Evolutionary conservation across 208 protist genomes (phyloP).

Genomic region (Leishmania guyanensis): DNA sequence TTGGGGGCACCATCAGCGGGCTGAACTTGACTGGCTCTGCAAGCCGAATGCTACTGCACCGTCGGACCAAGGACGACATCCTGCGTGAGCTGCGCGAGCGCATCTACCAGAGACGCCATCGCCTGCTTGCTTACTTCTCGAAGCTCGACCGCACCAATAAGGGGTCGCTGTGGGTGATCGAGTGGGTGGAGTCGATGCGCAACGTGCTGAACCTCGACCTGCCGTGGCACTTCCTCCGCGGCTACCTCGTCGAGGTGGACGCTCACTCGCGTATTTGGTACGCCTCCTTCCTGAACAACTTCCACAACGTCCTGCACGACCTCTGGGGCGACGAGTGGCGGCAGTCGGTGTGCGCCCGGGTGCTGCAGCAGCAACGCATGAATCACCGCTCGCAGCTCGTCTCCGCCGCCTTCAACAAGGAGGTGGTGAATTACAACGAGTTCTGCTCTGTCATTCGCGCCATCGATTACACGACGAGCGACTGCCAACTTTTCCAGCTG

Average conservation of each 20-base stretch:
- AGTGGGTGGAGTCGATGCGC: slow-evolving; percentile 90
- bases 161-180: slow-evolving; percentile 90
- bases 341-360: slow-evolving; percentile 52
- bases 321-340: slow-evolving; percentile 78
- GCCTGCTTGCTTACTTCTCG: slow-evolving; percentile 85
- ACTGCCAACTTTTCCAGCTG: slow-evolving; percentile 83
- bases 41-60: slow-evolving; percentile 34
- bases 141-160: slow-evolving; percentile 91
- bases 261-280: slow-evolving; percentile 75
- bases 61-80: slow-evolving; percentile 81
- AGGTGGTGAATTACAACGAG: slow-evolving; percentile 81
- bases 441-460: slow-evolving; percentile 87
- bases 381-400: slow-evolving; percentile 84
- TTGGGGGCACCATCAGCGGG: slow-evolving; percentile 1
- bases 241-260: slow-evolving; percentile 80
- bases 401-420: slow-evolving; percentile 72
- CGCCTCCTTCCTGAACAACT: slow-evolving; percentile 68
- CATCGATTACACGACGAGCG: slow-evolving; percentile 86
- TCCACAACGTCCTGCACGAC: slow-evolving; percentile 74
- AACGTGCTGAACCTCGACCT: slow-evolving; percentile 86
- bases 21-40: slow-evolving; percentile 15
- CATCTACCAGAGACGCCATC: slow-evolving; percentile 82
- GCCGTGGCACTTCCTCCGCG: slow-evolving; percentile 89
- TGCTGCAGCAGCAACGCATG: slow-evolving; percentile 79
- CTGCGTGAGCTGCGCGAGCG: slow-evolving; percentile 83